Conservation (phyloP, 371 early-diverging fungal species). For the Batrachochytrium dendrobatidis region DNA sequence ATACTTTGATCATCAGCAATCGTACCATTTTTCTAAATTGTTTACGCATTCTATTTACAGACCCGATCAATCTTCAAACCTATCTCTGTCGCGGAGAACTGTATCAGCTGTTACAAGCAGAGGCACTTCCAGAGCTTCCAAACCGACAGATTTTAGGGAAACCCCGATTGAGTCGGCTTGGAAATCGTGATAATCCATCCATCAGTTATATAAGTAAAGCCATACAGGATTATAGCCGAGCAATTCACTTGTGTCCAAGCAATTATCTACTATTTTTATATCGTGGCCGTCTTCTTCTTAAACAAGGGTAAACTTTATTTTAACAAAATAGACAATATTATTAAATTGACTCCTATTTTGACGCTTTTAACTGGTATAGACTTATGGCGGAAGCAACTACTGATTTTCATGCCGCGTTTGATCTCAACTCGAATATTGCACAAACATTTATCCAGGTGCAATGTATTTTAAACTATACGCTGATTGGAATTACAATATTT, state of each 20-base stretch:
- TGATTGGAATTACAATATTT: not conserved
- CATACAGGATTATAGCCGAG: slow-evolving; percentile 40
- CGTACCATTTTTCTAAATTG: not conserved
- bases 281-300: slow-evolving; percentile 40
- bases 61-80: slow-evolving; percentile 30
- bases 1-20: slow-evolving; percentile 1
- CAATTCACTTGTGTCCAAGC: slow-evolving; percentile 41
- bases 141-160: slow-evolving; percentile 3
- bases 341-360: not conserved
- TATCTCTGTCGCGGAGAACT: slow-evolving; percentile 40
- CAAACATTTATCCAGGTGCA: slow-evolving; percentile 47
- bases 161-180: too few relatives aligned
- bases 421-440: slow-evolving; percentile 46
- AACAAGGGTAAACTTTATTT: slow-evolving; percentile 26
- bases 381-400: slow-evolving; percentile 40
- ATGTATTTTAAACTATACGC: too few relatives aligned
- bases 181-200: not conserved
- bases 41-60: slow-evolving; percentile 10
- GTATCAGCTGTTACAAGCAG: slow-evolving; percentile 31
- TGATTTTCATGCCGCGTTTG: slow-evolving; percentile 50
- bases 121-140: slow-evolving; percentile 18
- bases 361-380: slow-evolving; percentile 7
- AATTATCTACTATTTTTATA: slow-evolving; percentile 42
- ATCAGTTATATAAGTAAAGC: slow-evolving; percentile 28
- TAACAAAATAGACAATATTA: too few relatives aligned